Conservation (phyloP, 139 green algal genomes). For the Closterium sp. region DNA sequence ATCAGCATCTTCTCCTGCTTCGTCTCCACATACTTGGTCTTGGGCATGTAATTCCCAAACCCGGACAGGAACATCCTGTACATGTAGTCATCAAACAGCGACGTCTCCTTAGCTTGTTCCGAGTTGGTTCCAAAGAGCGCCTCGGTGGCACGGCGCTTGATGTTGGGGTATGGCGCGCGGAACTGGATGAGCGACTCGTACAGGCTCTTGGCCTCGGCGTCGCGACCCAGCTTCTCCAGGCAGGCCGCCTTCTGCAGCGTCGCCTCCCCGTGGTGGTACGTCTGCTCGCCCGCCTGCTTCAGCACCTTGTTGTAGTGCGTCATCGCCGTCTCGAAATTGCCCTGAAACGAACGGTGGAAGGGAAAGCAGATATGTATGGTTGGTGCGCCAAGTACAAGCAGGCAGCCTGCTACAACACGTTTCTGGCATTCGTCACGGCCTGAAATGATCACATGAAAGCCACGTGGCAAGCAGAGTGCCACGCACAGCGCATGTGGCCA, state of each 20-base stretch:
- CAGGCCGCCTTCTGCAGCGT: neutral
- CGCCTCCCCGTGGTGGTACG: neutral
- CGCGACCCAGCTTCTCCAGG: neutral
- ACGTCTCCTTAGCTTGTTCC: neutral
- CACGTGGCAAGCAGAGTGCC: too few relatives aligned
- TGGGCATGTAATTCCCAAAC: neutral
- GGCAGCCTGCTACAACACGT: neutral
- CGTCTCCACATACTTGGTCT: neutral
- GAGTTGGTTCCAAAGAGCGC: neutral
- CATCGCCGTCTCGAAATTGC: neutral
- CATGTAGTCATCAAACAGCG: neutral
- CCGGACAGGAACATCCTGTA: slow-evolving; percentile 1
- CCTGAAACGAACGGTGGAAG: too few relatives aligned
- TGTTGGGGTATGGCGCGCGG: slow-evolving; percentile 9
- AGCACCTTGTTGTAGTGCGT: slow-evolving; percentile 7
- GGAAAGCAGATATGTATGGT: neutral
- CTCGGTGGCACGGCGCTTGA: neutral
- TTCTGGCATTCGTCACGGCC: neutral
- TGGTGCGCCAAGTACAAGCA: neutral
- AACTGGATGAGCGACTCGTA: neutral
- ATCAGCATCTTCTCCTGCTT: slow-evolving; percentile 12
- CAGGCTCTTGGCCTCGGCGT: neutral
- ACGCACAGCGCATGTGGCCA: too few relatives aligned
- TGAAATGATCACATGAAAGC: too few relatives aligned
- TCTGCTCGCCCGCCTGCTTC: neutral